A percentile compares a stretch with the other conserved stretches of the same genome.
These are phyloP conservation scores for Eucalyptus marginata DNA, from an alignment of 345 rosid genomes.

Conservation along the genomic window DNA sequence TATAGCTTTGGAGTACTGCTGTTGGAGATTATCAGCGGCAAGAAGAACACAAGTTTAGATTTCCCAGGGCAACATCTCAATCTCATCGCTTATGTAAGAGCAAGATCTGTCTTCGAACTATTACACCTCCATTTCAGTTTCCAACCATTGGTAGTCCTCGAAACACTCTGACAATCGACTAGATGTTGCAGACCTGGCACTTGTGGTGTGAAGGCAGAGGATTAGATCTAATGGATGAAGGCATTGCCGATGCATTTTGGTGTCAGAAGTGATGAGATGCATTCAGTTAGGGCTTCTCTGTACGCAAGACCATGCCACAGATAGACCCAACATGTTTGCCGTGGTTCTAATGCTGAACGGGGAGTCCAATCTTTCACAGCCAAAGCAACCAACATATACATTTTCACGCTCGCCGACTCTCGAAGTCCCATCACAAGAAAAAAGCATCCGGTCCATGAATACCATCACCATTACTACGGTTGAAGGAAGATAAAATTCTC, in stretches of 20 bases:
- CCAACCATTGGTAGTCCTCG: not conserved
- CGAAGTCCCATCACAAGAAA: not conserved
- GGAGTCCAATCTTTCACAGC: not conserved
- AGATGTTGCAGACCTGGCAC: not conserved
- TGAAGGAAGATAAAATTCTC: not conserved
- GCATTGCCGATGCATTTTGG: not conserved
- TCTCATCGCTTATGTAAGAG: slow-evolving; percentile 5
- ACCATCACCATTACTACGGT: not conserved
- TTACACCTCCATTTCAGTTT: not conserved
- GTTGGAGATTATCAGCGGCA: slow-evolving; percentile 21
- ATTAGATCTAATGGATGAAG: not conserved
- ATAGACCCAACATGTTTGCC: not conserved
- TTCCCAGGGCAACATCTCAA: not conserved
- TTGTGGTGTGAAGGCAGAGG: not conserved
- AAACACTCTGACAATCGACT: not conserved
- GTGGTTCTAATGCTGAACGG: not conserved
- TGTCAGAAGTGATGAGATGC: not conserved
- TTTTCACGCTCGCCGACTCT: not conserved
- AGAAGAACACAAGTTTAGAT: slow-evolving; percentile 2
- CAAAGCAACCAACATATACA: not conserved
- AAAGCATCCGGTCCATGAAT: not conserved
- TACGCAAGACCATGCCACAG: not conserved
- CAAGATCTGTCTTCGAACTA: not conserved
- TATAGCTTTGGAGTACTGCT: slow-evolving; percentile 30
- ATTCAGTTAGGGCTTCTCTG: not conserved